phyloP scores from a whole-genome alignment of 352 stramenopile species.

The Pythium diclinum region DNA sequence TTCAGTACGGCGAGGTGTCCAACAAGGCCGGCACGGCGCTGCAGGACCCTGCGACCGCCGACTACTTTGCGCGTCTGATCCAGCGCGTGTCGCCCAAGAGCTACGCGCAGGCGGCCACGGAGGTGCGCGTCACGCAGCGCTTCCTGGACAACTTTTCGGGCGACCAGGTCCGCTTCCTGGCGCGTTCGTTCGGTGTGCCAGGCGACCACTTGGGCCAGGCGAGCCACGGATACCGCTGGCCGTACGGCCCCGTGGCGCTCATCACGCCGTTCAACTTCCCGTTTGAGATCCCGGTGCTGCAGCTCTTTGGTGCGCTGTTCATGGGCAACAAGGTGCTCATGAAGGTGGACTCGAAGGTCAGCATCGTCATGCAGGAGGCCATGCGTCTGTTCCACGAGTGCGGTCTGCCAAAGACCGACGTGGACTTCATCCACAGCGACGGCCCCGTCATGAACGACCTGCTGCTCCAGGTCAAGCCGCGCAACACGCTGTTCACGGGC shows the following conservation, averaged over 20 bases:
- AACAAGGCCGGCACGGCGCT: slow-evolving; percentile 82
- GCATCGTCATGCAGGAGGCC: slow-evolving; percentile 98
- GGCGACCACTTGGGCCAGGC: slow-evolving; percentile 96
- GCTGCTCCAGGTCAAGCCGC: slow-evolving; percentile 91
- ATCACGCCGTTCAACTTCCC: slow-evolving; percentile 99
- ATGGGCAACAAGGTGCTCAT: slow-evolving; percentile 98
- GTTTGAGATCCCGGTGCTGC: slow-evolving; percentile 98
- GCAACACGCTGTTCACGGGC: slow-evolving; percentile 97
- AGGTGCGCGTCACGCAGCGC: slow-evolving; percentile 92
- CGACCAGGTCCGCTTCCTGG: slow-evolving; percentile 97
- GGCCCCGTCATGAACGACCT: slow-evolving; percentile 94
- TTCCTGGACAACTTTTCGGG: slow-evolving; percentile 98
- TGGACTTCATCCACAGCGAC: slow-evolving; percentile 97
- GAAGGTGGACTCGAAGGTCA: slow-evolving; percentile 95
- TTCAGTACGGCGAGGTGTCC: slow-evolving; percentile 77
- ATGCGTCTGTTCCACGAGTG: slow-evolving; percentile 94
- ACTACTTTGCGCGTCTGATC: slow-evolving; percentile 96
- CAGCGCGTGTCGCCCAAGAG: slow-evolving; percentile 97
- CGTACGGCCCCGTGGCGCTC: slow-evolving; percentile 94
- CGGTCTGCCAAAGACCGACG: slow-evolving; percentile 93
- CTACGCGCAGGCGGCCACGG: slow-evolving; percentile 91
- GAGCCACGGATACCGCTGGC: slow-evolving; percentile 94
- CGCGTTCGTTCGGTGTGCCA: slow-evolving; percentile 93
- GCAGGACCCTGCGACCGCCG: slow-evolving; percentile 85
- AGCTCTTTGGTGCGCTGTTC: slow-evolving; percentile 97